Evolutionary conservation across 352 stramenopile species (phyloP).

Genomic region (Pythium coloratum): DNA sequence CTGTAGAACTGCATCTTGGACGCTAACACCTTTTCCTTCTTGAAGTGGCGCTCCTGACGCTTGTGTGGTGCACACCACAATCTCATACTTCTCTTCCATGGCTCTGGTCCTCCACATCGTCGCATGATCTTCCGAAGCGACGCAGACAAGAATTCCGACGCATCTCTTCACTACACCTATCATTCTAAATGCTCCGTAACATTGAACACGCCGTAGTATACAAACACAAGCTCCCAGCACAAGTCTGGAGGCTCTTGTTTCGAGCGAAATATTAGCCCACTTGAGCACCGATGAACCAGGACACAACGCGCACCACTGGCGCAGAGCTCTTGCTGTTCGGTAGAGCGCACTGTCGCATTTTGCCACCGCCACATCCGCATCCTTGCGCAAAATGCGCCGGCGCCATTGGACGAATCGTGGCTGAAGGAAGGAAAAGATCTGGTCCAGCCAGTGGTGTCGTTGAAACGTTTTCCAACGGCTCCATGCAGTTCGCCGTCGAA

Average conservation of each 20-base stretch:
- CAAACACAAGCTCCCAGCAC: not conserved
- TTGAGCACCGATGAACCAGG: not conserved
- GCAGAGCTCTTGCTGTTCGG: not conserved
- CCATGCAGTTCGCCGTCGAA: slow-evolving; percentile 9
- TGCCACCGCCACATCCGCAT: not conserved
- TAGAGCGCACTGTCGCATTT: slow-evolving; percentile 1
- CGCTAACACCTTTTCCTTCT: not conserved
- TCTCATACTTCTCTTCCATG: not conserved
- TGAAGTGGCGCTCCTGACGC: not conserved
- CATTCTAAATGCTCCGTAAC: not conserved
- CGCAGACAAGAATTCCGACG: not conserved
- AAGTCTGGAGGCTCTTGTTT: not conserved
- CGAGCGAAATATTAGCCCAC: not conserved
- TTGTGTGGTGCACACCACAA: slow-evolving; percentile 2
- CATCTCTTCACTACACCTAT: not conserved
- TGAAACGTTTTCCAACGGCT: slow-evolving; percentile 32
- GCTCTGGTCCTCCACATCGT: not conserved
- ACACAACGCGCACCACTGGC: not conserved
- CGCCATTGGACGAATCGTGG: slow-evolving; percentile 15
- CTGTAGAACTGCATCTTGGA: slow-evolving; percentile 65
- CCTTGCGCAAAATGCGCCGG: slow-evolving; percentile 1
- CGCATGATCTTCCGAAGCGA: not conserved
- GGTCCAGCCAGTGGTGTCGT: slow-evolving; percentile 7
- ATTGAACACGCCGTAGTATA: not conserved
- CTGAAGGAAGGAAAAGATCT: slow-evolving; percentile 8